Conservation (phyloP, 169 alveolate species). For the Cryptosporidium sp. region DNA sequence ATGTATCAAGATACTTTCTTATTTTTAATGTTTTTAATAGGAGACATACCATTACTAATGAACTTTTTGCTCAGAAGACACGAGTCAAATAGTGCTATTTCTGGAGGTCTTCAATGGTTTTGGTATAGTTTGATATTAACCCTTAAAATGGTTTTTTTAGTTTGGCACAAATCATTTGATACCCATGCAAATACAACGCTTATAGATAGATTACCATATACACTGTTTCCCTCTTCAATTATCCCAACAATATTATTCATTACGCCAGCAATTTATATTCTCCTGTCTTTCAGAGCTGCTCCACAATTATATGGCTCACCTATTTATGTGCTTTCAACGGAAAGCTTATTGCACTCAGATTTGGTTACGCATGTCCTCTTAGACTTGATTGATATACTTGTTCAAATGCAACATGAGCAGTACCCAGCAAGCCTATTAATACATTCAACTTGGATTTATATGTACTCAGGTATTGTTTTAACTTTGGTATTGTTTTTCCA, state of each 20-base stretch:
- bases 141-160: constrained; percentile 54
- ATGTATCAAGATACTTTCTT: constrained; percentile 49
- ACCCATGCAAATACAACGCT: constrained; percentile 1
- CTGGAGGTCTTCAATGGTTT: constrained; percentile 77
- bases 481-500: constrained; percentile 79
- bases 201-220: constrained; percentile 42
- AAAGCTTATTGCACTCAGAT: constrained; percentile 79
- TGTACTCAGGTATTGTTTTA: constrained; percentile 77
- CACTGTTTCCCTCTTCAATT: constrained; percentile 68
- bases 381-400: constrained; percentile 76
- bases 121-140: constrained; percentile 72
- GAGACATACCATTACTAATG: constrained; percentile 46
- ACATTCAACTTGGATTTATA: constrained; percentile 78
- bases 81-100: constrained; percentile 64
- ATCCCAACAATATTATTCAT: constrained; percentile 65
- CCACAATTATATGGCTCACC: constrained; percentile 77
- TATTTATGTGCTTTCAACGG: constrained; percentile 75
- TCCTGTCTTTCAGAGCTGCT: constrained; percentile 78
- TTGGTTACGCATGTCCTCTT: constrained; percentile 78
- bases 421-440: constrained; percentile 72
- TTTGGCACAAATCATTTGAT: constrained; percentile 71
- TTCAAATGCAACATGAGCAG: constrained; percentile 77
- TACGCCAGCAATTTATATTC: constrained; percentile 77
- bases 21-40: constrained; percentile 51
- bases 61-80: constrained; percentile 70